These are phyloP conservation scores for Rickenella mellea DNA, from an alignment of 768 basidiomycete species.

Conservation along the genomic window DNA sequence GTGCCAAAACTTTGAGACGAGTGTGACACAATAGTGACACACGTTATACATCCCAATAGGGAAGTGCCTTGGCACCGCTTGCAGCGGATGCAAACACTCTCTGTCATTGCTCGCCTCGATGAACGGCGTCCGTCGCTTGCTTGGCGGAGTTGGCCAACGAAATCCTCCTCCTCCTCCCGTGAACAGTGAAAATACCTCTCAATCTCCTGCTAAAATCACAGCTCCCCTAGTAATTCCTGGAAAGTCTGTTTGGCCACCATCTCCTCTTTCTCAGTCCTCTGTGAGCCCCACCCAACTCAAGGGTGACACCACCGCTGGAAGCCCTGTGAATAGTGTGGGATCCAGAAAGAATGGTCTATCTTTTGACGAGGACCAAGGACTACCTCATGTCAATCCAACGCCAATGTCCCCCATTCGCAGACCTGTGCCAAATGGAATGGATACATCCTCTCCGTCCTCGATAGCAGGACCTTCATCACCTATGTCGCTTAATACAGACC, in stretches of 20 bases:
- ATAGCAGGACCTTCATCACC: constrained; percentile 34
- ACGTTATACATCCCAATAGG: too few relatives aligned
- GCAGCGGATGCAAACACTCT: background rate
- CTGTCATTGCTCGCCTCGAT: constrained; percentile 23
- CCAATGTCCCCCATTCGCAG: constrained; percentile 19
- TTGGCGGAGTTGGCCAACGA: constrained; percentile 28
- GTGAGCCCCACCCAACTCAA: constrained; percentile 19
- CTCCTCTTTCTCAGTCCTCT: constrained; percentile 18
- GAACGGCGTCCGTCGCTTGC: constrained; percentile 67
- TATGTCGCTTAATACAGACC: constrained; percentile 17
- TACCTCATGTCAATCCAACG: constrained; percentile 16
- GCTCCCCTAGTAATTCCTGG: constrained; percentile 15
- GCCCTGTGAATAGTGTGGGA: constrained; percentile 19
- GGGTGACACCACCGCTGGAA: constrained; percentile 38
- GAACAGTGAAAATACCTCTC: constrained; percentile 5
- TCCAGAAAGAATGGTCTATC: constrained; percentile 19
- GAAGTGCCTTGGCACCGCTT: too few relatives aligned
- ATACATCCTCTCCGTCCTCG: constrained; percentile 16
- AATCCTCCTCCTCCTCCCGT: constrained; percentile 15
- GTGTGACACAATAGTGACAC: too few relatives aligned
- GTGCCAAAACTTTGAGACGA: too few relatives aligned
- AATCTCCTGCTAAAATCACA: constrained; percentile 8
- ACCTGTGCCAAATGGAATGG: constrained; percentile 13
- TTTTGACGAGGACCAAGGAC: constrained; percentile 7
- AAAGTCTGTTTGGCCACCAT: constrained; percentile 39